A percentile compares a stretch with the other conserved stretches of the same genome.
These are phyloP conservation scores for Globisporangium nunn DNA, from an alignment of 352 stramenopile genomes.

Conservation along the genomic window DNA sequence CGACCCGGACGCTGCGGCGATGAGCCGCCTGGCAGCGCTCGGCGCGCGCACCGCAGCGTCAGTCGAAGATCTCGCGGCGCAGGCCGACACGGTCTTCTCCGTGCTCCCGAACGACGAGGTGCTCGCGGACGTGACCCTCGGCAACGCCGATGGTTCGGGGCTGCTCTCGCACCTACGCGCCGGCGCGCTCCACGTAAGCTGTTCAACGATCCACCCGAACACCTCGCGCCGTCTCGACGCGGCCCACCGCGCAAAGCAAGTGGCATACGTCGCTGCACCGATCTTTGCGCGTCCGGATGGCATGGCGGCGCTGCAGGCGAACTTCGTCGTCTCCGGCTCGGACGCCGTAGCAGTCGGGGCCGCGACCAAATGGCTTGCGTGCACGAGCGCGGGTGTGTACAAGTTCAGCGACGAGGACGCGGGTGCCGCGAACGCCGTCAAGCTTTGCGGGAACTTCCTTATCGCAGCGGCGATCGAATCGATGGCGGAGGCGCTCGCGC, in stretches of 20 bases:
- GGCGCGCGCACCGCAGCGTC: conserved; percentile 27
- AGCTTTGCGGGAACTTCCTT: conserved; percentile 79
- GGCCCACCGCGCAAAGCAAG: conserved; percentile 22
- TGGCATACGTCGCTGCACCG: conserved; percentile 44
- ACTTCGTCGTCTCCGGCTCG: conserved; percentile 50
- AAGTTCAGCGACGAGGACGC: conserved; percentile 46
- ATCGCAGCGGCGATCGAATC: conserved; percentile 76
- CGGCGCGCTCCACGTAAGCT: conserved; percentile 50
- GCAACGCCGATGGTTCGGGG: conserved; percentile 15
- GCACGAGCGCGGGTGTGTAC: conserved; percentile 34
- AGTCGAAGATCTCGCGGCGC: conserved; percentile 31
- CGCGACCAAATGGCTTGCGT: conserved; percentile 32
- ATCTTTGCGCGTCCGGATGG: conserved; percentile 72
- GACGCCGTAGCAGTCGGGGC: conserved; percentile 22
- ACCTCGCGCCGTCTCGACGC: conserved; percentile 38
- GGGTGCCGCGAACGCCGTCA: conserved; percentile 66
- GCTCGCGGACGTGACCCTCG: conserved; percentile 32
- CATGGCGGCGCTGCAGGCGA: conserved; percentile 60
- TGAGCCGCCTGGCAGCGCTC: conserved; percentile 20
- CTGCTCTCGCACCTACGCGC: conserved; percentile 29
- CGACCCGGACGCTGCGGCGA: conserved; percentile 31
- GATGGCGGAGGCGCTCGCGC: conserved; percentile 58
- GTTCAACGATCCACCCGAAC: conserved; percentile 61
- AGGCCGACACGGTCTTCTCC: conserved; percentile 40
- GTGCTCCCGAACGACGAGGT: conserved; percentile 67